Percentiles rank a stretch among this genome's conserved stretches.
Evolutionary conservation across 2,329 filamentous ascomycete species (phyloP).

Genomic region (Drechslerella dactyloides): DNA sequence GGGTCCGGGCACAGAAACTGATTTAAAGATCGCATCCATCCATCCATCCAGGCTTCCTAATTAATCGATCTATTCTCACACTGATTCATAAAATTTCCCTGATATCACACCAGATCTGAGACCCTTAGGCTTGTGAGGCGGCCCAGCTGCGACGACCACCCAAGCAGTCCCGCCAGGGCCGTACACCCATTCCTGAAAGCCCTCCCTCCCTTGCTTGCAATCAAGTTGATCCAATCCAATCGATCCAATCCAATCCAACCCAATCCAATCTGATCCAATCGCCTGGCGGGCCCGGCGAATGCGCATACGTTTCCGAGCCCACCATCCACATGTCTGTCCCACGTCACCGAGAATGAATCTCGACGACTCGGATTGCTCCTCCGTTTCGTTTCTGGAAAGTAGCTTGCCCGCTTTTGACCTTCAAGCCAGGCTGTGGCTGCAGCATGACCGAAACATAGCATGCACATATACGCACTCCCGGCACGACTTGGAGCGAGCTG

Average conservation of each 20-base stretch:
- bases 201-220: too few species aligned
- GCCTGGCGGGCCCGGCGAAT: conserved; percentile 36
- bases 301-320: conserved; percentile 43
- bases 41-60: too few species aligned
- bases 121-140: conserved; percentile 36
- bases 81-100: conserved; percentile 48
- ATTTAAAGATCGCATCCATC: conserved; percentile 43
- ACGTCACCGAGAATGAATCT: conserved; percentile 29
- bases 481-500: neutral
- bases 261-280: neutral
- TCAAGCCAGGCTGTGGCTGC: conserved; percentile 21
- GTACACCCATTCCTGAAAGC: too few species aligned
- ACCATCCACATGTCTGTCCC: conserved; percentile 22
- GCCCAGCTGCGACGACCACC: conserved; percentile 22
- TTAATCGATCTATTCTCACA: conserved; percentile 27
- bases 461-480: neutral
- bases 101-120: conserved; percentile 45
- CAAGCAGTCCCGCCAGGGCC: conserved; percentile 8
- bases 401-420: conserved; percentile 19
- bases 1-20: conserved; percentile 48
- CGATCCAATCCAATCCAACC: conserved; percentile 17
- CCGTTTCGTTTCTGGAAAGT: conserved; percentile 46
- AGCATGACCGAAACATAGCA: conserved; percentile 37
- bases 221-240: conserved; percentile 30
- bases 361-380: conserved; percentile 45